Conservation (phyloP, 306 rosid species). For the Cyclanthera cordifolia region DNA sequence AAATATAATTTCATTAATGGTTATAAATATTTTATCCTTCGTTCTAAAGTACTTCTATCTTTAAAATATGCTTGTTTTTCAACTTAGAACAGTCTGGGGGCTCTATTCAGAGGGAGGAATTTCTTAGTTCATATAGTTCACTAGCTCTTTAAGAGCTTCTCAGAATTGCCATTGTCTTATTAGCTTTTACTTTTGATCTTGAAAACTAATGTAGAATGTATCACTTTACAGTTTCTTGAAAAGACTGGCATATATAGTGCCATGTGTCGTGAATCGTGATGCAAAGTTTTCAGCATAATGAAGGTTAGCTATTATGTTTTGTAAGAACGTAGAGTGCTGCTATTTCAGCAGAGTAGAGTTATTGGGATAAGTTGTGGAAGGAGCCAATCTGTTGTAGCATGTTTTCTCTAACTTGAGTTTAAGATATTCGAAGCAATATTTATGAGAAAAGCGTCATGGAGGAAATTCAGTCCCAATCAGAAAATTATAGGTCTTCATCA, state of each 20-base stretch:
- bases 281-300: not conserved
- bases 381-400: constrained; percentile 12
- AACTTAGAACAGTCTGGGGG: not conserved
- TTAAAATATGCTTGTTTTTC: not conserved
- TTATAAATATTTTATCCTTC: not conserved
- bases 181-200: not conserved
- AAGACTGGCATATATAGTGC: not conserved
- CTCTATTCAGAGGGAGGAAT: not conserved
- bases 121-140: constrained; percentile 2
- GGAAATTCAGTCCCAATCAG: constrained; percentile 94
- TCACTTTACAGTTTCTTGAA: not conserved
- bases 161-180: not conserved
- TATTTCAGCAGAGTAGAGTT: not conserved
- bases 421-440: constrained; percentile 9
- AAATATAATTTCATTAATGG: not conserved
- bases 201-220: not conserved
- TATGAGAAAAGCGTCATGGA: constrained; percentile 39
- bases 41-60: not conserved
- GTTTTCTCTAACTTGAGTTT: constrained; percentile 19
- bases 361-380: not conserved
- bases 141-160: not conserved
- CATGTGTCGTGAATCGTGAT: not conserved
- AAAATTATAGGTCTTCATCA: constrained; percentile 85
- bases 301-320: not conserved
- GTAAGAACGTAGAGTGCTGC: not conserved